A percentile compares a stretch with the other conserved stretches of the same genome.
Conservation (phyloP, 352 stramenopile genomes). For the Phytophthora podocarpi region DNA sequence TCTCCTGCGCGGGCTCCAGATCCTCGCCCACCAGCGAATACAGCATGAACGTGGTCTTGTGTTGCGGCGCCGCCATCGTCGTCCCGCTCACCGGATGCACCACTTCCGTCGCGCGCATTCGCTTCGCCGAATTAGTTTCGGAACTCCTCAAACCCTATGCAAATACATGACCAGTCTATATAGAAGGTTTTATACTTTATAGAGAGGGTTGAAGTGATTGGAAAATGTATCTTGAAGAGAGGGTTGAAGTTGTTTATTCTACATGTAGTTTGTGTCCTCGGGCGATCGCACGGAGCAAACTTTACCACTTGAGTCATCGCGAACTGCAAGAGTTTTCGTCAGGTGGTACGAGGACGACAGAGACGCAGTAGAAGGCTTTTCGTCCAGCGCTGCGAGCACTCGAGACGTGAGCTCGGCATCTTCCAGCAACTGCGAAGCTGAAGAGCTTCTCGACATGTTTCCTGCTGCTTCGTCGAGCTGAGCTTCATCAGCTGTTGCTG, state of each 20-base stretch:
- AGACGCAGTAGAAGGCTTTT: slow-evolving; percentile 22
- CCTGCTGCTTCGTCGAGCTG: slow-evolving; percentile 5
- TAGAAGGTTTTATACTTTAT: slow-evolving; percentile 4
- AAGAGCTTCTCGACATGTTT: slow-evolving; percentile 41
- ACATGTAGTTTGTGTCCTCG: slow-evolving; percentile 11
- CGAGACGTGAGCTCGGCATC: slow-evolving; percentile 61
- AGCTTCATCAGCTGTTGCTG: neutral
- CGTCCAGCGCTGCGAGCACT: slow-evolving; percentile 60
- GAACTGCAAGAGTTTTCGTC: slow-evolving; percentile 18
- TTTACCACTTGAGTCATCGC: slow-evolving; percentile 11
- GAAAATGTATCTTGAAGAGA: too few species aligned
- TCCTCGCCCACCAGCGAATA: slow-evolving; percentile 76
- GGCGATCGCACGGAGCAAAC: slow-evolving; percentile 10
- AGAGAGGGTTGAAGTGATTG: slow-evolving; percentile 13
- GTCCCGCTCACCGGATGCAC: slow-evolving; percentile 39
- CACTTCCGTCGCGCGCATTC: slow-evolving; percentile 33
- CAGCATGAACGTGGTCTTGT: slow-evolving; percentile 52
- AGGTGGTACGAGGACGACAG: slow-evolving; percentile 9
- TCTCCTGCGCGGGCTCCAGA: slow-evolving; percentile 54
- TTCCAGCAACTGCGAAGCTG: slow-evolving; percentile 49
- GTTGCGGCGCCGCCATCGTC: slow-evolving; percentile 30
- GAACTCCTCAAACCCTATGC: slow-evolving; percentile 5
- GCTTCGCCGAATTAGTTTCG: slow-evolving; percentile 14
- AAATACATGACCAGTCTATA: slow-evolving; percentile 4
- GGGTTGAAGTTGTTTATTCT: neutral